These are phyloP conservation scores for Penicillium paneum DNA, from an alignment of 2,329 filamentous ascomycete species.

Conservation along the genomic window DNA sequence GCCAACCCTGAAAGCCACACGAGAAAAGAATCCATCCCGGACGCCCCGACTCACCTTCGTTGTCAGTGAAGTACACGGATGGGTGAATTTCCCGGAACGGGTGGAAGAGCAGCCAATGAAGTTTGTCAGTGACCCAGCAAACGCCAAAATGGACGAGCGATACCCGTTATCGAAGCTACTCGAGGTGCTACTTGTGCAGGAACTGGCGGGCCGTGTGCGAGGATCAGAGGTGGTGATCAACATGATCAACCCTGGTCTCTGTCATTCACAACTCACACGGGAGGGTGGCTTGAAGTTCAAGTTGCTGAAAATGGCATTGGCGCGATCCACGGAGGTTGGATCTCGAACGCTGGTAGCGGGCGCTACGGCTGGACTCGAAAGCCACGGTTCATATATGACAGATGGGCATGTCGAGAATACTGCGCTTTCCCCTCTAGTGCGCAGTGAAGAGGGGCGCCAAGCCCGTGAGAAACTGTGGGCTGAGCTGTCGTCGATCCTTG, in stretches of 20 bases:
- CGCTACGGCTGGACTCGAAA: slow-evolving; percentile 39
- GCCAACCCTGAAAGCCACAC: slow-evolving; percentile 50
- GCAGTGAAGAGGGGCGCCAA: slow-evolving; percentile 38
- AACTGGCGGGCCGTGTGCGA: slow-evolving; percentile 33
- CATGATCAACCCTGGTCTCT: slow-evolving; percentile 53
- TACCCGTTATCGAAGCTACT: slow-evolving; percentile 50
- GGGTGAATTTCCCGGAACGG: slow-evolving; percentile 39
- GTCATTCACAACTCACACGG: slow-evolving; percentile 48
- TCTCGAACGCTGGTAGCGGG: slow-evolving; percentile 45
- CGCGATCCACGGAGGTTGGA: slow-evolving; percentile 49
- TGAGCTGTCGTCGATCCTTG: slow-evolving; percentile 44
- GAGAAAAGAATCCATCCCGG: slow-evolving; percentile 26
- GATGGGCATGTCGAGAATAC: slow-evolving; percentile 31
- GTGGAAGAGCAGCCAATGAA: slow-evolving; percentile 37
- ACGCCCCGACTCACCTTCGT: slow-evolving; percentile 39
- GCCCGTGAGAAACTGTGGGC: slow-evolving; percentile 44
- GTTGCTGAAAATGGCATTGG: slow-evolving; percentile 33
- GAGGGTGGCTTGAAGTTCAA: slow-evolving; percentile 24
- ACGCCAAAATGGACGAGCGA: slow-evolving; percentile 39
- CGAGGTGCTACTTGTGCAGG: slow-evolving; percentile 46
- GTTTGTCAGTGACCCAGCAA: slow-evolving; percentile 36
- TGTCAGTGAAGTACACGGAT: slow-evolving; percentile 44
- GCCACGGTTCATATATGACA: slow-evolving; percentile 49
- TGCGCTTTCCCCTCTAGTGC: slow-evolving; percentile 38
- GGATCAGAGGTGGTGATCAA: slow-evolving; percentile 48